These are phyloP conservation scores for Coemansia reversa DNA, from an alignment of 192 early-diverging fungal species.

Conservation along the genomic window DNA sequence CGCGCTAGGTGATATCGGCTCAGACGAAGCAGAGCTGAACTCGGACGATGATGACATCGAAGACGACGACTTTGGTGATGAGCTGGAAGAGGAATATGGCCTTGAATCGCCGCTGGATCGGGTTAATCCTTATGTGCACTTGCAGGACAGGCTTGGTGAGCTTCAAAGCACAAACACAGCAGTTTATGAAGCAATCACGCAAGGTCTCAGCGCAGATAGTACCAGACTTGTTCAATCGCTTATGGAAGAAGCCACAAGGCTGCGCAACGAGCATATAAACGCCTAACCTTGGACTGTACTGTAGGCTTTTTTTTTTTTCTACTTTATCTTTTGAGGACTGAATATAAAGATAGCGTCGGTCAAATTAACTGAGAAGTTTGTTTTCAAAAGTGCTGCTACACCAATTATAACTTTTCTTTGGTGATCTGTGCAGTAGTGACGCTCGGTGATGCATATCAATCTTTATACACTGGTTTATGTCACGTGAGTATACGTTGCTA, in stretches of 20 bases:
- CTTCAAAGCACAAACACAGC: conserved; percentile 39
- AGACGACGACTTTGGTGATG: conserved; percentile 64
- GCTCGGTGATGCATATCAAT: too few species aligned
- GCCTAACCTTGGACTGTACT: neutral
- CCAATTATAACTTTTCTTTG: too few species aligned
- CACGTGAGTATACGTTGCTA: too few species aligned
- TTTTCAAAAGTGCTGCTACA: too few species aligned
- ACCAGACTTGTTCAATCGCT: conserved; percentile 44
- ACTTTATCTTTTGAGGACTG: neutral
- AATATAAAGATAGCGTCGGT: too few species aligned
- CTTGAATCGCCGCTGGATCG: conserved; percentile 79
- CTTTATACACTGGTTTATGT: too few species aligned
- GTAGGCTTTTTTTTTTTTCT: neutral
- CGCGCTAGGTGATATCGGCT: conserved; percentile 50
- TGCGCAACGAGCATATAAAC: conserved; percentile 16
- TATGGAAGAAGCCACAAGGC: conserved; percentile 43
- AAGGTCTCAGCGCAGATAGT: conserved; percentile 42
- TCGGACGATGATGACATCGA: conserved; percentile 56
- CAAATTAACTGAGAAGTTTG: too few species aligned
- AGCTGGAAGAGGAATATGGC: conserved; percentile 70
- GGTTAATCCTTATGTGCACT: conserved; percentile 69
- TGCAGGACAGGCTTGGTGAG: conserved; percentile 64
- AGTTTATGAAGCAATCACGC: conserved; percentile 33
- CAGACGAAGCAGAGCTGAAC: conserved; percentile 37
- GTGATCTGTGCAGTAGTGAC: too few species aligned